Base-by-base conservation (phyloP, 73 alveolate species). In the Urostyla sp. region DNA sequence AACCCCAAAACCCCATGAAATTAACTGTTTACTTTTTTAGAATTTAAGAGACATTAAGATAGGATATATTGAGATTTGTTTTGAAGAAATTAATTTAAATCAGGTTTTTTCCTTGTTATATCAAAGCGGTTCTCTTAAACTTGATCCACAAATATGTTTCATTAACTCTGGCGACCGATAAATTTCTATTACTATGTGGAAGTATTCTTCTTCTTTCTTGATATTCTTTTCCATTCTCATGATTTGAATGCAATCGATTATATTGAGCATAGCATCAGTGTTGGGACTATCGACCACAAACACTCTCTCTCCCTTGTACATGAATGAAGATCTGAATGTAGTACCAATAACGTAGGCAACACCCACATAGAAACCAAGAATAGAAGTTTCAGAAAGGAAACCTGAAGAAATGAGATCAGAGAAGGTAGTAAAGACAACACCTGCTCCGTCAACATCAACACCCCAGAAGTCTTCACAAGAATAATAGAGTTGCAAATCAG, bases 121-220 rank as follows among this genome's bases (percentile, higher is more conserved):
- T n/a, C n/a, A n/a, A n/a, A 59, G 55, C n/a, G 76, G 76, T 13
- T 31, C 53, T 59, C 76, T 59, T 8, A 59, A 34, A 35, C 76
- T 59, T 31, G 43, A 35, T 32, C 76, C 76, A 32, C 76, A 59
- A 8, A 96, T 87, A 73, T 77, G 87, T 74, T 93, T 96, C 44
- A 92, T 77, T 37, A 95, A 86, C 84, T 96, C 99, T n/a, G 99
- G 99, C 8, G 98, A 91, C 58, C 99, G 80, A 89, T 95, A 59
- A 36, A 96, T 84, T 80, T 96, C 99, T 73, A 96, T 92, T 53
- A 96, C 92, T 72, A 95, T 90, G 83, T 83, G 95, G 90, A 93
- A 96, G 72, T 95, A 89, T 75, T 94, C 90, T 75, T 95, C 98
- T 72, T 96, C 99, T 75, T 63, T 34, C 60, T 63, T 40, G 18